Conservation (phyloP, 139 green algal genomes). For the Volvox reticuliferus region DNA sequence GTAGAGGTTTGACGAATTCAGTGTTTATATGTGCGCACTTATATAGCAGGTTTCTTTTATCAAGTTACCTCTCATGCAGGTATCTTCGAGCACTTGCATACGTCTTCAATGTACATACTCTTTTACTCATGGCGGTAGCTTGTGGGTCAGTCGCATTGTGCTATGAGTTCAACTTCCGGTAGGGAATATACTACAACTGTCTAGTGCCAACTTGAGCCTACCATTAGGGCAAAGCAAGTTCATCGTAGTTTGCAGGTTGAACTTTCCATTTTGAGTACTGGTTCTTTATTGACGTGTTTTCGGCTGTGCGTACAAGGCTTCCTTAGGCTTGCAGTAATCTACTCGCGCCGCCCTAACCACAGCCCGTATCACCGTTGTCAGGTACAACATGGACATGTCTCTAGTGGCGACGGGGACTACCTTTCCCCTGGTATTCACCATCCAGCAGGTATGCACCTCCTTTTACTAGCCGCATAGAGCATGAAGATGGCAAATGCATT, state of each 20-base stretch:
- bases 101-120: slow-evolving; percentile 45
- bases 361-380: neutral
- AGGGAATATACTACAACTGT: neutral
- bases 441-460: slow-evolving; percentile 45
- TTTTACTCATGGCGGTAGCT: neutral
- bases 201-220: no score
- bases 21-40: no score
- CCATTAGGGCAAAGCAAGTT: no score
- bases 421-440: slow-evolving; percentile 49
- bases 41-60: no score
- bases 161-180: slow-evolving; percentile 30
- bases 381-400: slow-evolving; percentile 50
- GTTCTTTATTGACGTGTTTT: no score
- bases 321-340: no score
- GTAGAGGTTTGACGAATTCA: neutral
- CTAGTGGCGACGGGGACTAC: slow-evolving; percentile 38
- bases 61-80: neutral
- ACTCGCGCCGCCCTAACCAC: no score
- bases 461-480: no score
- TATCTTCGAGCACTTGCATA: slow-evolving; percentile 40
- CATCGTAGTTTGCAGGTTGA: no score
- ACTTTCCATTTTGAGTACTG: no score
- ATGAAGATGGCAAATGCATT: no score
- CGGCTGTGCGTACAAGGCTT: no score
- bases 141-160: neutral